Evolutionary conservation across 192 early-diverging fungal genomes (phyloP), one percentile per base, ranked within the genome.

Genomic region (Haplosporangium gracile): DNA sequence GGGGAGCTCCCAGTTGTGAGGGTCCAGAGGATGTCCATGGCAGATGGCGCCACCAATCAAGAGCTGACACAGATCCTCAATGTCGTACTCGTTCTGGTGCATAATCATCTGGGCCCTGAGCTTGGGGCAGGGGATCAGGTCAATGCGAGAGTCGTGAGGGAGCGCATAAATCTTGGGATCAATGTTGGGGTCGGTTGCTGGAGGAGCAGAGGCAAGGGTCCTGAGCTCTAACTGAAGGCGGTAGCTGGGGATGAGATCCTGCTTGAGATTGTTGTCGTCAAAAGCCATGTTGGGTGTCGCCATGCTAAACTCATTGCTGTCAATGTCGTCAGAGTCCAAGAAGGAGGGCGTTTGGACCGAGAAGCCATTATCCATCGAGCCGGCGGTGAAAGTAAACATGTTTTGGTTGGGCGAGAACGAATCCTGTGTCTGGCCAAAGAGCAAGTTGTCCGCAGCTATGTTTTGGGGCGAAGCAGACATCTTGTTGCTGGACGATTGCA

Each of bases 91-190:
- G 63, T 82, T 45, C 22, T 81, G 82, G 69, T 88, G 84, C 40
- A 87, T 39, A 75, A 89, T 89, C 85, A 89, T 89, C 51, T 87
- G 74, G 2, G 89, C 83, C 6, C 89, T 49, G 2, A 89, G 78
- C 39, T 89, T 86, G 8, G 86, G 80, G 72, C 89, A 89, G 20
- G 89, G 89, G 49, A 89, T 89, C 73, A 89, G 42, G 57, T 82
- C 89, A 34, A 89, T 89, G 38, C 89, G 77, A 13, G 82, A 72
- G 73, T 89, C 89, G 60, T 88, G 89, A 68, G 82, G 79, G 36
- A 83, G 55, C 4, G 75, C 68, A 68, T 86, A 86, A 15, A 86
- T 75, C 68, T 86, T 80, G 49, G 84, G 84, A 32, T 86, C 84
- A 47, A 86, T 86, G 38, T 71, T 72, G 29, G 84, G 84, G 42